Base-by-base conservation (phyloP, 2,329 filamentous ascomycete species). In the Thielaviopsis cerberus region DNA sequence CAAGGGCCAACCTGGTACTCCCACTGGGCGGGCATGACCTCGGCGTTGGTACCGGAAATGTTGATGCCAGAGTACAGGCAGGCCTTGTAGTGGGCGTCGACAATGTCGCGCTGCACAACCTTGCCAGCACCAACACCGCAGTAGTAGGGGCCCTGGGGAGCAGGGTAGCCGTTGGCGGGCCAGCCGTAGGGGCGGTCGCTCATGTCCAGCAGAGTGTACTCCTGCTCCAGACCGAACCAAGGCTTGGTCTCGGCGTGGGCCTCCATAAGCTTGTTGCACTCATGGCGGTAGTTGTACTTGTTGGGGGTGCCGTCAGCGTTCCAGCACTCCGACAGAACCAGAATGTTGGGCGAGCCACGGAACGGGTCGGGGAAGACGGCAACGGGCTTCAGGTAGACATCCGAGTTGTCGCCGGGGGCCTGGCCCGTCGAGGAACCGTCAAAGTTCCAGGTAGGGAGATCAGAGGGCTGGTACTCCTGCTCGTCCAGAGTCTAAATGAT, bases 11-110 rank as follows among this genome's bases (percentile, higher is more conserved):
- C 87, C 71, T 56, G 53, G 82, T 88, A 96, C 73, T 97, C 91
- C 91, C 91, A 97, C 74, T 96, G 91, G 61, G 86, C 89, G 63
- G 89, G 86, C 87, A 96, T 94, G 68, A 98, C 92, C 80, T 98
- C 92, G 64, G 92, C 92, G 73, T 98, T 98, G 76, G 92, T 97
- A 68, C 92, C 92, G 25, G 90, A 95, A 73, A 98, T 97, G 72
- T 90, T 83, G 74, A 98, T 79, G 61, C 86, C 85, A 61, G 91
- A 82, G 71, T 88, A 69, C 72, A 97, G 70, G 78, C 80, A 95
- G 61, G 72, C 72, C 69, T 75, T 75, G 69, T 75, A 75, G 66
- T 73, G 71, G 1, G 70, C 69, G 77, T 97, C 91, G 65, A 98
- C 90, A 63, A 98, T 91, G 70, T 98, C 91, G 76, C 91, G 85